Percentiles rank a stretch among this genome's conserved stretches.
phyloP scores from a whole-genome alignment of 768 basidiomycete species.

The Amanita rubescens region DNA sequence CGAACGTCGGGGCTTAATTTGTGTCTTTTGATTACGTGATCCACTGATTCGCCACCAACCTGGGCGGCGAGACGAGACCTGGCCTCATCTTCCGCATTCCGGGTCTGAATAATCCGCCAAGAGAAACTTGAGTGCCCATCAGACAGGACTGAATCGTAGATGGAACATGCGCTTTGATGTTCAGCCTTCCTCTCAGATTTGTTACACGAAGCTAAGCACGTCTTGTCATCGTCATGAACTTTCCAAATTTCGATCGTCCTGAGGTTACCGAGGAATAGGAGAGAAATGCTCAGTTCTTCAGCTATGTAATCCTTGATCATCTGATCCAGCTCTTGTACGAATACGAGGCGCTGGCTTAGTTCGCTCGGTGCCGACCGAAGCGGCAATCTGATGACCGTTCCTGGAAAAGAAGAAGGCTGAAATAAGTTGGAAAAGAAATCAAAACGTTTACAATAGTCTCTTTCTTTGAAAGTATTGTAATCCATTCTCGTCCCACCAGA shows the following conservation, averaged over 20 bases:
- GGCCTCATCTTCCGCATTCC: slow-evolving; percentile 1
- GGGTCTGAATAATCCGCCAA: slow-evolving; percentile 29
- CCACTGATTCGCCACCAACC: background rate
- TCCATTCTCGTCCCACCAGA: slow-evolving; percentile 25
- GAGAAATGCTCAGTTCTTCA: slow-evolving; percentile 30
- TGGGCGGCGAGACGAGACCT: background rate
- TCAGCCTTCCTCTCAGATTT: slow-evolving; percentile 5
- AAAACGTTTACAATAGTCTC: slow-evolving; percentile 28
- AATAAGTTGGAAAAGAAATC: slow-evolving; percentile 15
- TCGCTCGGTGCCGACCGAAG: slow-evolving; percentile 27
- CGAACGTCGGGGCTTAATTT: slow-evolving; percentile 34
- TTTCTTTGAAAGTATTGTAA: slow-evolving; percentile 19
- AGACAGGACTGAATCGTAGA: slow-evolving; percentile 1
- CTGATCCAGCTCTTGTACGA: slow-evolving; percentile 22
- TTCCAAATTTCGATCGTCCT: slow-evolving; percentile 32
- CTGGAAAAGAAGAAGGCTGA: slow-evolving; percentile 21
- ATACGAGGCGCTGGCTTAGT: slow-evolving; percentile 28
- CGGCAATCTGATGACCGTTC: slow-evolving; percentile 42
- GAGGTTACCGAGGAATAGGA: slow-evolving; percentile 37
- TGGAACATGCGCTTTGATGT: background rate
- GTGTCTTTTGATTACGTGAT: slow-evolving; percentile 23
- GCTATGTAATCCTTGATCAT: slow-evolving; percentile 35
- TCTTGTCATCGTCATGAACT: slow-evolving; percentile 21
- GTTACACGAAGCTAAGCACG: slow-evolving; percentile 12
- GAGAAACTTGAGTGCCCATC: background rate